phyloP scores from a whole-genome alignment of 768 basidiomycete species.

The Fomitopsis pulvina region DNA sequence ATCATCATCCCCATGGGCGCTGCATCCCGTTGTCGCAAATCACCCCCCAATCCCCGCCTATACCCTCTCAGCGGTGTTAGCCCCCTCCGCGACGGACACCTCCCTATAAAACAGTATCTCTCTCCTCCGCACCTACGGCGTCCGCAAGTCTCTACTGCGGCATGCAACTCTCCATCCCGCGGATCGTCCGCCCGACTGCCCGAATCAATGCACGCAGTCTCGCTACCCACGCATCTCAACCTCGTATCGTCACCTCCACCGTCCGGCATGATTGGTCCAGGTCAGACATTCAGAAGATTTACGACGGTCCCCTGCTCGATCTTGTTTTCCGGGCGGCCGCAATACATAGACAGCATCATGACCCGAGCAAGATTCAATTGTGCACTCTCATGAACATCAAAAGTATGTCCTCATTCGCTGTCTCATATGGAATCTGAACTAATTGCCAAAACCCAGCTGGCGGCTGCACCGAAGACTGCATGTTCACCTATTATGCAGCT shows the following conservation, averaged over 20 bases:
- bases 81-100: background rate
- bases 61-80: background rate
- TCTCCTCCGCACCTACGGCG: background rate
- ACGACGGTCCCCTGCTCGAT: conserved; percentile 80
- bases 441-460: too few relatives aligned
- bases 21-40: background rate
- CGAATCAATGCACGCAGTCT: conserved; percentile 38
- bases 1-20: too few relatives aligned
- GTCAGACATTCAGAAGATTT: conserved; percentile 79
- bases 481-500: conserved; percentile 22
- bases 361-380: conserved; percentile 87
- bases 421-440: too few relatives aligned
- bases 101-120: background rate
- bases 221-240: conserved; percentile 50
- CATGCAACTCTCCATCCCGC: too few relatives aligned
- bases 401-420: conserved; percentile 44
- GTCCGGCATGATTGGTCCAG: conserved; percentile 67
- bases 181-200: background rate
- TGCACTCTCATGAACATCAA: conserved; percentile 99
- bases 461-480: conserved; percentile 94
- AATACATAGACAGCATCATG: conserved; percentile 81
- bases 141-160: too few relatives aligned
- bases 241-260: conserved; percentile 12
- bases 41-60: background rate
- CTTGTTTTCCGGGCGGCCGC: conserved; percentile 82